Evolutionary conservation across 495 filamentous ascomycete genomes (phyloP).

Genomic region (Daldinia vernicosa): DNA sequence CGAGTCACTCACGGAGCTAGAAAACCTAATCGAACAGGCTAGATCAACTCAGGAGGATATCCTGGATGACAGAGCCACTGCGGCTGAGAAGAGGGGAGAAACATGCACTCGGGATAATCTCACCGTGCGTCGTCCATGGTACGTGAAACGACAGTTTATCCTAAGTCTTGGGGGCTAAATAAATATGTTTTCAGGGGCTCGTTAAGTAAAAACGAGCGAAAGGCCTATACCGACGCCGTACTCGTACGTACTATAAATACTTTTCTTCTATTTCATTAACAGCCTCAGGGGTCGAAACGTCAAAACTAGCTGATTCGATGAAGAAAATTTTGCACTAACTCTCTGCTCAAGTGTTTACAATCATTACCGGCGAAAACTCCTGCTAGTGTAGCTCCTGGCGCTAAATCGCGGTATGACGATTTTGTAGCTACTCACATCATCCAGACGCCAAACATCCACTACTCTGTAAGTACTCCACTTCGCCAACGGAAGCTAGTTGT

Average conservation of each 20-base stretch:
- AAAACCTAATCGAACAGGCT: slow-evolving; percentile 7
- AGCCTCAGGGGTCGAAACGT: neutral
- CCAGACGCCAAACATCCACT: slow-evolving; percentile 69
- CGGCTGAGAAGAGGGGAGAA: neutral
- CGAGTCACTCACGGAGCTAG: neutral
- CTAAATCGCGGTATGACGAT: slow-evolving; percentile 68
- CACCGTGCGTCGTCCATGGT: slow-evolving; percentile 59
- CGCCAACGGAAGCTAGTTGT: neutral
- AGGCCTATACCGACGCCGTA: slow-evolving; percentile 69
- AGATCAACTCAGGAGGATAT: slow-evolving; percentile 4
- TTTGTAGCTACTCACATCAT: slow-evolving; percentile 75
- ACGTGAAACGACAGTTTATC: neutral
- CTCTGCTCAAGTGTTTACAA: slow-evolving; percentile 60
- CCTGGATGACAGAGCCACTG: neutral
- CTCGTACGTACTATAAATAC: slow-evolving; percentile 32
- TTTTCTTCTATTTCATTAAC: neutral
- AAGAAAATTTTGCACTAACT: neutral
- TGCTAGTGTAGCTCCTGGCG: slow-evolving; percentile 45
- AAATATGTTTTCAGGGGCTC: slow-evolving; percentile 52
- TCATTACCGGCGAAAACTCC: slow-evolving; percentile 59
- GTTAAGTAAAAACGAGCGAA: slow-evolving; percentile 59
- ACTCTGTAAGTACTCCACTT: slow-evolving; percentile 51
- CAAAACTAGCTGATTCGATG: neutral
- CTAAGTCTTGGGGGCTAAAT: slow-evolving; percentile 4
- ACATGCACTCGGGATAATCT: slow-evolving; percentile 50